Evolutionary conservation across 75 land plant genomes (phyloP).

Genomic region (Sequoia sempervirens): DNA sequence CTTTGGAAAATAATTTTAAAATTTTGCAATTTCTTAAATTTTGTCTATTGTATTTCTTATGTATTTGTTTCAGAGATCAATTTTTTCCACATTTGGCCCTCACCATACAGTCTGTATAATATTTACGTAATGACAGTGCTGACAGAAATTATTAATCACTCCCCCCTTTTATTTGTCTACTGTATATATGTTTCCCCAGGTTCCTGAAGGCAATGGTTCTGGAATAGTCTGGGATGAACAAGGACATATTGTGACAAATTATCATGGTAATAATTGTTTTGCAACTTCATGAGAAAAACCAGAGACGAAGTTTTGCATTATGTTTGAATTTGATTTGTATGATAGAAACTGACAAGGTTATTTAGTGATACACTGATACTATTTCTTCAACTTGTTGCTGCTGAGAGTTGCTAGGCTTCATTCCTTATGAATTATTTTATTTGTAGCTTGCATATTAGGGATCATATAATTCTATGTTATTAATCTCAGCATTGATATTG

Average conservation of each 20-base stretch:
- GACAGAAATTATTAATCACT: neutral
- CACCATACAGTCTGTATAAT: neutral
- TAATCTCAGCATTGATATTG: neutral
- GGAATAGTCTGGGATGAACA: conserved; percentile 85
- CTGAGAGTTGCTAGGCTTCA: neutral
- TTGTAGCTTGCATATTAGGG: neutral
- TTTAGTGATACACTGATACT: neutral
- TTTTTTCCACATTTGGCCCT: neutral
- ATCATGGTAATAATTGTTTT: conserved; percentile 57
- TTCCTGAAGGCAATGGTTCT: conserved; percentile 99
- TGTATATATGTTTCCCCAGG: conserved; percentile 27
- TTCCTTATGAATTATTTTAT: neutral
- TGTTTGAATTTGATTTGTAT: neutral
- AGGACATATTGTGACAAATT: conserved; percentile 96
- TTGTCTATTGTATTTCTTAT: neutral
- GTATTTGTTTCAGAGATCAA: neutral
- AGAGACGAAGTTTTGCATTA: neutral
- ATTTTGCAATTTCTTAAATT: neutral
- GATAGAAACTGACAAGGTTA: neutral
- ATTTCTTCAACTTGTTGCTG: conserved; percentile 2
- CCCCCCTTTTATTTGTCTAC: neutral
- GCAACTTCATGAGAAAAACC: neutral
- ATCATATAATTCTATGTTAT: neutral
- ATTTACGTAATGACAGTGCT: neutral
- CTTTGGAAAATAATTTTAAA: neutral